Base-by-base conservation (phyloP, 2,329 filamentous ascomycete species). In the Didymellaceae sp. region DNA sequence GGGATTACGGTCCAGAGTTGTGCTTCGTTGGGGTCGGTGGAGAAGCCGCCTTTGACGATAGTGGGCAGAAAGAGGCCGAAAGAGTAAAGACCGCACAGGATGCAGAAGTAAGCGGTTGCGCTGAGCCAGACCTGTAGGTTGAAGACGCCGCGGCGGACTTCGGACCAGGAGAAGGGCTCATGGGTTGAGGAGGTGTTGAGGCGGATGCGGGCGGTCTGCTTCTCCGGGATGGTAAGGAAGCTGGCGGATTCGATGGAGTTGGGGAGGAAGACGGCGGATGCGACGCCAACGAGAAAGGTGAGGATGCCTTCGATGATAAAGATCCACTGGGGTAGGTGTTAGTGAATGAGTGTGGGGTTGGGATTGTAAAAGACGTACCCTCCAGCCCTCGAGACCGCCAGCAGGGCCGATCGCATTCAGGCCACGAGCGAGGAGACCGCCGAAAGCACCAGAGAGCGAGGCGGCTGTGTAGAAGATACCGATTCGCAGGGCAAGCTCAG, bases 391-490 rank as follows among this genome's bases (percentile, higher is more conserved):
- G 4, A 84, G 71, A 0, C 80, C 80, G 1, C 80, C 82, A 4
- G 75, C 68, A 0, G 77, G 77, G 0, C 79, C 83, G 49, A 88
- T 86, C n/a, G 81, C 78, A 0, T 81, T 80, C 5, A 88, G 73
- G 0, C 84, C 85, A 8, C 83, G 77, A 6, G 85, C 85, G 6
- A 87, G 74, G 0, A 88, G 75, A 5, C 82, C 85, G 21, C 84
- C 84, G 63, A 87, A 87, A 1, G 84, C 84, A 2, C 85, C 84
- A 0, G 83, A 86, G 5, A 88, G 70, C 1, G 84, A 86, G 0
- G 85, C 84, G 1, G 85, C 84, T 0, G 84, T 87, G 65, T 87
- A 89, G 62, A 89, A 88, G 5, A 88, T 74, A 22, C 85, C 86
- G 40, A 89, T 86, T 4, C 86, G 77, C 28, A 87, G 68, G 0